Percentiles rank a stretch among this genome's conserved stretches.
phyloP scores from a whole-genome alignment of 352 stramenopile species.

The Aphanomyces stellatus region DNA sequence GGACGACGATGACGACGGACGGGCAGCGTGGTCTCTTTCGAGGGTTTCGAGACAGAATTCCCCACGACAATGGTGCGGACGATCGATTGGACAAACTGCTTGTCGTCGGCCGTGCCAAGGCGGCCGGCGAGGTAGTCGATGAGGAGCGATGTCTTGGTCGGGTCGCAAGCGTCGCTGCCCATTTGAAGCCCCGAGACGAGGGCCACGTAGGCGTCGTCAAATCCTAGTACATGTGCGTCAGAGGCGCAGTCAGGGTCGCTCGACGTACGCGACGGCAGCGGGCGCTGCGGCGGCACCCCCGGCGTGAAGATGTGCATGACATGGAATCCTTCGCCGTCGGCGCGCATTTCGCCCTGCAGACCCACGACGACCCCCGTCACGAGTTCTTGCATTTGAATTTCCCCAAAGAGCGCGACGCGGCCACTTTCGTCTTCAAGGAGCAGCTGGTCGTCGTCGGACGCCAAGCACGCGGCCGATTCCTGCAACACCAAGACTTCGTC shows the following conservation, averaged over 20 bases:
- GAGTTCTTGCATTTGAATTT: slow-evolving; percentile 38
- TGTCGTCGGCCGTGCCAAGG: slow-evolving; percentile 44
- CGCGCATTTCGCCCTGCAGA: slow-evolving; percentile 46
- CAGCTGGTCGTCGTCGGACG: slow-evolving; percentile 62
- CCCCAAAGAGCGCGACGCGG: slow-evolving; percentile 58
- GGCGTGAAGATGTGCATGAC: slow-evolving; percentile 57
- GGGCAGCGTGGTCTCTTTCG: slow-evolving; percentile 4
- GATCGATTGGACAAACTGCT: slow-evolving; percentile 54
- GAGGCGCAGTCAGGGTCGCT: too few relatives aligned
- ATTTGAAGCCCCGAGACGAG: slow-evolving; percentile 51
- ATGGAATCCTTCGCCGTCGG: slow-evolving; percentile 35
- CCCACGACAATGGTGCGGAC: slow-evolving; percentile 68
- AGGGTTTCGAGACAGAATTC: slow-evolving; percentile 32
- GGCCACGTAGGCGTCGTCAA: slow-evolving; percentile 51
- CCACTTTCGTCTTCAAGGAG: slow-evolving; percentile 85
- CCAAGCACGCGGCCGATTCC: slow-evolving; percentile 30
- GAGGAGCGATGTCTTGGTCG: slow-evolving; percentile 51
- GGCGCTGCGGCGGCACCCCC: slow-evolving; percentile 35
- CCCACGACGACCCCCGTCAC: slow-evolving; percentile 72
- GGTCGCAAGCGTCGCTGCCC: slow-evolving; percentile 30
- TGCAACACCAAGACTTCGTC: slow-evolving; percentile 47
- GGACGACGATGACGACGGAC: slow-evolving; percentile 1
- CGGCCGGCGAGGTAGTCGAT: slow-evolving; percentile 70
- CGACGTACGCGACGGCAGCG: slow-evolving; percentile 36
- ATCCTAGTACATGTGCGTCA: neutral